Base-by-base conservation (phyloP, 1,139 yeast species). In the Diutina catenulata region DNA sequence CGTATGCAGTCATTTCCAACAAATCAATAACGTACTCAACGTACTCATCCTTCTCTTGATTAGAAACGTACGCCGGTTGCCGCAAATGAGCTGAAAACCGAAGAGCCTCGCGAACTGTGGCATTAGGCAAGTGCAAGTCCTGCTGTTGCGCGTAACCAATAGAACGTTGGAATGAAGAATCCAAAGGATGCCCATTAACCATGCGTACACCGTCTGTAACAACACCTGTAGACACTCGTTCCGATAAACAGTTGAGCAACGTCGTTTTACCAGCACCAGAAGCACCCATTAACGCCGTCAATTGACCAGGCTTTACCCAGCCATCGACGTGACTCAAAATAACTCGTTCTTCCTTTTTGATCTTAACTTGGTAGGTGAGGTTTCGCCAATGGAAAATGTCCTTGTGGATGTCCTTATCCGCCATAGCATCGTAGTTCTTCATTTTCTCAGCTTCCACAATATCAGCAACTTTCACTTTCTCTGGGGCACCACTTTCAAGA, bases 91-190 rank as follows among this genome's bases (percentile, higher is more conserved):
- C 93, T 40, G 84, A 70, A 49, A 81, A 82, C 43, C 66, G 60
- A 45, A 81, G 64, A 16, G 93, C 83, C 56, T 81, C 94, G 49
- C 91, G 74, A 23, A 82, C 93, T 39, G 93, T 80, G 9, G 84
- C 69, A n/a, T 84, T 74, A 36, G 68, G 62, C 50, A 81, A 60
- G 53, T 81, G 93, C 45, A 81, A 58, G 68, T 81, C 93, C 52
- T 80, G 91, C 55, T 81, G 93, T 55, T 81, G 91, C 40, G 80
- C 88, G 50, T 81, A 81, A 47, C 93, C 93, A 46, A 86, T 81
- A 4, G 83, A 73, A 53, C 91, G 73, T 56, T 81, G 87, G 70
- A 81, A 81, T 9, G 64, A 57, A 38, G 56, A 49, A 43, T 60
- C 65, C 44, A 56, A 53, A 5, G 48, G 40, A 27, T 53, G 53